phyloP scores from a whole-genome alignment of 1,284 basidiomycete genomes.

The Austropuccinia psidii region DNA sequence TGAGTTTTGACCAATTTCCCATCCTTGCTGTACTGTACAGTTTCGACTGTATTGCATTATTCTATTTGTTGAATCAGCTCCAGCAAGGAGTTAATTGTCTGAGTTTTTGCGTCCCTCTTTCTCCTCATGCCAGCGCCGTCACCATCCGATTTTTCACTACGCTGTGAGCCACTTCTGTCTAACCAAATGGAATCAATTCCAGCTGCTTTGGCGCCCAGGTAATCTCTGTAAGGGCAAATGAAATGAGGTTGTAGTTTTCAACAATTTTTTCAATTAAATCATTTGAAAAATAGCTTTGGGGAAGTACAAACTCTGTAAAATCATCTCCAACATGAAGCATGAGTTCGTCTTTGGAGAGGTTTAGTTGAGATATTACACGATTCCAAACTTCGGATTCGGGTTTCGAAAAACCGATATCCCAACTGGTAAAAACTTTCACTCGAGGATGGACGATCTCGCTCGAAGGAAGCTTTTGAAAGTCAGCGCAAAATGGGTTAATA shows the following conservation, averaged over 20 bases:
- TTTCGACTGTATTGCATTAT: too few species aligned
- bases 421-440: background rate
- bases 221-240: background rate
- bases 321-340: constrained; percentile 5
- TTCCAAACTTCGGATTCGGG: background rate
- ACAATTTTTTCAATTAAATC: background rate
- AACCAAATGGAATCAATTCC: constrained; percentile 3
- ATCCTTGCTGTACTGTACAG: too few species aligned
- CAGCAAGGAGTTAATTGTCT: too few species aligned
- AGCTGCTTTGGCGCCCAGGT: background rate
- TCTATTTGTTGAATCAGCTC: too few species aligned
- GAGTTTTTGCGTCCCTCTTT: too few species aligned
- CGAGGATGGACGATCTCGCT: too few species aligned
- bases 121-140: too few species aligned
- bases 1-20: too few species aligned
- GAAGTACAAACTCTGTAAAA: constrained; percentile 1
- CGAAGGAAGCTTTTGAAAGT: too few species aligned
- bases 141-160: too few species aligned
- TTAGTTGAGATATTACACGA: background rate
- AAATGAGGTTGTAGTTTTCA: background rate
- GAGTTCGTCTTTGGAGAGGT: background rate
- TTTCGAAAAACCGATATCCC: background rate
- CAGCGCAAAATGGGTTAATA: too few species aligned
- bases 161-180: too few species aligned
- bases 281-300: background rate